A percentile compares a stretch with the other conserved stretches of the same genome.
phyloP scores from a whole-genome alignment of 805 yeast genomes.

The Candida koratica region DNA sequence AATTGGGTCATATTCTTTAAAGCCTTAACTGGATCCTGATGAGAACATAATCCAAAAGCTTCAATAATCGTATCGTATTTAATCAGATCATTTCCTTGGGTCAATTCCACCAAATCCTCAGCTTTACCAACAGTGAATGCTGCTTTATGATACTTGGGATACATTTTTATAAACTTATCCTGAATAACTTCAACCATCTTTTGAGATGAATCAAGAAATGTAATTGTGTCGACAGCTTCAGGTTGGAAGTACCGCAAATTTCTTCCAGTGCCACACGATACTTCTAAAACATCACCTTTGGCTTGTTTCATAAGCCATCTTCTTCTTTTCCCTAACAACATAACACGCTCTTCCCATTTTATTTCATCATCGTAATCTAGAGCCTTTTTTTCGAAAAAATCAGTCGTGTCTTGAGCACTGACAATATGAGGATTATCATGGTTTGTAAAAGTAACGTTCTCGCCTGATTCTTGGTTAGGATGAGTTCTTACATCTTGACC shows the following conservation, averaged over 20 bases:
- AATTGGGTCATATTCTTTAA: conserved; percentile 67
- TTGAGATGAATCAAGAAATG: conserved; percentile 79
- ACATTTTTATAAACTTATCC: conserved; percentile 63
- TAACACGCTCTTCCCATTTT: conserved; percentile 64
- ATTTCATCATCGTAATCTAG: conserved; percentile 76
- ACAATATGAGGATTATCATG: conserved; percentile 45
- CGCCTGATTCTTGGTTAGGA: conserved; percentile 7
- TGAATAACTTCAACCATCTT: conserved; percentile 82
- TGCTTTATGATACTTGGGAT: conserved; percentile 65
- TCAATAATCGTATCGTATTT: conserved; percentile 90
- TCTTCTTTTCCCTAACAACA: conserved; percentile 60
- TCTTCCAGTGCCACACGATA: conserved; percentile 95
- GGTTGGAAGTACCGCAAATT: conserved; percentile 73
- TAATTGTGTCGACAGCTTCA: conserved; percentile 60
- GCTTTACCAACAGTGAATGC: conserved; percentile 91
- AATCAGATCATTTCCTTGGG: conserved; percentile 36
- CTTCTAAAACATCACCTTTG: conserved; percentile 88
- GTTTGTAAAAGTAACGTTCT: conserved; percentile 27
- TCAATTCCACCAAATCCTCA: conserved; percentile 66
- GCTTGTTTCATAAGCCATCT: conserved; percentile 76
- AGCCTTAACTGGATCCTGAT: conserved; percentile 85
- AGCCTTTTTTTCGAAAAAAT: conserved; percentile 74
- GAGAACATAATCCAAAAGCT: conserved; percentile 94
- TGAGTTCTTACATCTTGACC: conserved; percentile 15
- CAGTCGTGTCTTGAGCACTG: conserved; percentile 77